These are phyloP conservation scores for Aspergillus puulaauensis DNA, from an alignment of 2,329 filamentous ascomycete genomes.

Conservation along the genomic window DNA sequence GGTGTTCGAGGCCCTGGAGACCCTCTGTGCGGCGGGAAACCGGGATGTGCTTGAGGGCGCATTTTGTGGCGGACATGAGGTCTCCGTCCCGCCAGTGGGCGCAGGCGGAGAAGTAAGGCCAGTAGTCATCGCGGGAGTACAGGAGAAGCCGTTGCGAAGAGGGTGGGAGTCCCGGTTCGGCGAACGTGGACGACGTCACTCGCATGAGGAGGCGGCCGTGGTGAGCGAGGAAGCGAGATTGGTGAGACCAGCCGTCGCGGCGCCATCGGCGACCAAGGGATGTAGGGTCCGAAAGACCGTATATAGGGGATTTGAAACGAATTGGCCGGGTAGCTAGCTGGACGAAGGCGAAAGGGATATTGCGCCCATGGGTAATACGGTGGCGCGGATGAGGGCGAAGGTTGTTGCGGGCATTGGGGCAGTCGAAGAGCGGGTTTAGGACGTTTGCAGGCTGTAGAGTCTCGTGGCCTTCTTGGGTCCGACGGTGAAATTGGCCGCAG, in stretches of 20 bases:
- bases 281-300: constrained; percentile 47
- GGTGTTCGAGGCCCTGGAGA: constrained; percentile 43
- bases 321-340: constrained; percentile 56
- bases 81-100: constrained; percentile 63
- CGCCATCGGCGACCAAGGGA: constrained; percentile 56
- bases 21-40: constrained; percentile 40
- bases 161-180: constrained; percentile 51
- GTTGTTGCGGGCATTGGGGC: constrained; percentile 54
- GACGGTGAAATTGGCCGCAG: constrained; percentile 56
- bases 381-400: constrained; percentile 49
- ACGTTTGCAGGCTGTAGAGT: constrained; percentile 54
- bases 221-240: constrained; percentile 55
- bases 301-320: constrained; percentile 43
- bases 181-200: constrained; percentile 56
- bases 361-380: constrained; percentile 55
- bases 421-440: constrained; percentile 57
- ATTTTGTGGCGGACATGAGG: constrained; percentile 61
- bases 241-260: constrained; percentile 55
- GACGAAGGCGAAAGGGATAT: constrained; percentile 58
- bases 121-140: constrained; percentile 61
- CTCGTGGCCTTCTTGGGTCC: constrained; percentile 55
- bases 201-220: constrained; percentile 58
- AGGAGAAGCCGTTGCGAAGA: constrained; percentile 56
- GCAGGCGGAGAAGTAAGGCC: constrained; percentile 62
- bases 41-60: constrained; percentile 59